Conservation (phyloP, 345 rosid genomes). For the Syzygium oleosum region DNA sequence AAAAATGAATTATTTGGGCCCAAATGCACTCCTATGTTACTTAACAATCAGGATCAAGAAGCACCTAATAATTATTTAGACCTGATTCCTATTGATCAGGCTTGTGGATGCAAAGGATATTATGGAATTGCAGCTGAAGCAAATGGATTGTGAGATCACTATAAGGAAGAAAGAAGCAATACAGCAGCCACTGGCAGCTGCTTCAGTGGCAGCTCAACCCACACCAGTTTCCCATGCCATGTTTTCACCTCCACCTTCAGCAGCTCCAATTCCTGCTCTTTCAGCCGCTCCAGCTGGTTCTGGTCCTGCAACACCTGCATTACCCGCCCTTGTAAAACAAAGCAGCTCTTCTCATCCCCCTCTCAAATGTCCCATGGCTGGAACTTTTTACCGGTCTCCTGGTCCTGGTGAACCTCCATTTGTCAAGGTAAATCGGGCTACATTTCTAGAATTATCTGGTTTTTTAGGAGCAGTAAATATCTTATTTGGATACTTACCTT, state of each 20-base stretch:
- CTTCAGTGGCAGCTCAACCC: constrained; percentile 17
- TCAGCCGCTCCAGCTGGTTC: constrained; percentile 27
- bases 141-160: constrained; percentile 64
- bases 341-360: constrained; percentile 45
- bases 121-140: constrained; percentile 79
- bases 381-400: constrained; percentile 81
- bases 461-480: background rate
- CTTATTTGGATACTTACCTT: background rate
- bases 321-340: constrained; percentile 36
- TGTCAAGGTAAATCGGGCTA: constrained; percentile 50
- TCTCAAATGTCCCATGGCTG: constrained; percentile 92
- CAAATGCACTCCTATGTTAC: background rate
- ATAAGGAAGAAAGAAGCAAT: constrained; percentile 88
- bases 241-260: constrained; percentile 29
- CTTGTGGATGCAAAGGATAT: constrained; percentile 94
- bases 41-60: background rate
- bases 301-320: constrained; percentile 21
- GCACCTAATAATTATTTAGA: background rate
- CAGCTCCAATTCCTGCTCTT: constrained; percentile 15
- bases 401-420: constrained; percentile 92
- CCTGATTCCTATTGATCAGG: constrained; percentile 25
- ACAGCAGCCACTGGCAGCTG: constrained; percentile 32
- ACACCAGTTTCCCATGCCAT: constrained; percentile 30
- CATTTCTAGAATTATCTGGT: background rate
- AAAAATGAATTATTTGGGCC: background rate